These are phyloP conservation scores for Phoma herbarum DNA, from an alignment of 2,329 filamentous ascomycete genomes.

Conservation along the genomic window DNA sequence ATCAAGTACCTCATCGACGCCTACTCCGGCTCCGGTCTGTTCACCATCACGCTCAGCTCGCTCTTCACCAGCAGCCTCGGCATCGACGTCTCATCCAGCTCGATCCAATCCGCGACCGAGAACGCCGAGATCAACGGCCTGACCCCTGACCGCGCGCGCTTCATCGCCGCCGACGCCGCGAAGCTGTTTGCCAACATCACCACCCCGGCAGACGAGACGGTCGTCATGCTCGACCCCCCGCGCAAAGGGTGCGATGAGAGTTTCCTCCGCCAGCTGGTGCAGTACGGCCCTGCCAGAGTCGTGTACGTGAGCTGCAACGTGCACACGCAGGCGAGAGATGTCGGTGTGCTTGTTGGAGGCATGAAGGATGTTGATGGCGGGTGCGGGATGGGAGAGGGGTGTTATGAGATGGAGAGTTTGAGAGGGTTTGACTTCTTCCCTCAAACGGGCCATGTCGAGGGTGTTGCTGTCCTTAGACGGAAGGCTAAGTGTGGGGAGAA, in stretches of 20 bases:
- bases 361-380: conserved; percentile 54
- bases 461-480: conserved; percentile 66
- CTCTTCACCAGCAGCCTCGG: conserved; percentile 83
- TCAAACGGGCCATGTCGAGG: conserved; percentile 76
- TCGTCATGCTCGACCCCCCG: conserved; percentile 96
- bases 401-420: conserved; percentile 88
- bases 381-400: conserved; percentile 49
- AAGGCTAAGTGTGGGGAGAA: conserved; percentile 30
- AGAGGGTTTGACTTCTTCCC: conserved; percentile 98
- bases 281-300: conserved; percentile 79
- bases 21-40: conserved; percentile 96
- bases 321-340: conserved; percentile 93
- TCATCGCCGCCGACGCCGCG: conserved; percentile 88
- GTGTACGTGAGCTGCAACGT: conserved; percentile 98
- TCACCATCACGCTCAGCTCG: conserved; percentile 94
- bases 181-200: conserved; percentile 79
- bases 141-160: conserved; percentile 72
- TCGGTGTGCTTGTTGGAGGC: conserved; percentile 85
- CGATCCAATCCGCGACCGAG: conserved; percentile 77
- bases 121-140: conserved; percentile 84
- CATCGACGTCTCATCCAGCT: conserved; percentile 85
- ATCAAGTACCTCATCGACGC: conserved; percentile 93
- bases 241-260: conserved; percentile 90
- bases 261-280: conserved; percentile 82
- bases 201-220: conserved; percentile 81